Conservation (phyloP, 805 yeast species). For the Blastobotrys parvus region DNA sequence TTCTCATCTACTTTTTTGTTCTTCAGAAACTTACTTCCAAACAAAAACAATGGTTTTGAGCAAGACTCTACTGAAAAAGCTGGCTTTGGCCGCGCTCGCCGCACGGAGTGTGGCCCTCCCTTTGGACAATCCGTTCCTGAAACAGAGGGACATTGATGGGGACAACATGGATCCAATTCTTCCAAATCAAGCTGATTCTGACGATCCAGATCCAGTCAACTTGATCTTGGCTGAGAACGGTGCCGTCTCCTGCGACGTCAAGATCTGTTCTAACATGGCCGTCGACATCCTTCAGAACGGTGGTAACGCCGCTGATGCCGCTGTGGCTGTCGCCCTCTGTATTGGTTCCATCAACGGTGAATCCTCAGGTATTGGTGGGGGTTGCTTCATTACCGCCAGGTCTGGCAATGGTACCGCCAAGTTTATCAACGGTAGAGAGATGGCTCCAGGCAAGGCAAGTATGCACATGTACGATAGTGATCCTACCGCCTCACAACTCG, state of each 20-base stretch:
- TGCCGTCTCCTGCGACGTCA: constrained; percentile 62
- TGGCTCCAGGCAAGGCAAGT: constrained; percentile 61
- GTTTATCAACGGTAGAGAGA: constrained; percentile 79
- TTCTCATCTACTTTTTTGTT: no score
- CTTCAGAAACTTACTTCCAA: no score
- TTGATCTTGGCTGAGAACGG: constrained; percentile 12
- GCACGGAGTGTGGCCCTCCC: no score
- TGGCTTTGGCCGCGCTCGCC: no score
- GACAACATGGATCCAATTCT: not conserved
- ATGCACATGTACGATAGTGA: constrained; percentile 54
- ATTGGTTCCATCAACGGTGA: constrained; percentile 77
- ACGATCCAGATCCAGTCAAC: no score
- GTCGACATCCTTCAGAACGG: constrained; percentile 39
- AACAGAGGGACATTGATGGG: no score
- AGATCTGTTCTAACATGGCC: constrained; percentile 56
- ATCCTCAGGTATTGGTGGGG: constrained; percentile 91
- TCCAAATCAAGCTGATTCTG: no score
- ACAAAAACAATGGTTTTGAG: no score
- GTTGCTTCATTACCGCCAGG: constrained; percentile 59
- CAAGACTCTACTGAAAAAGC: no score
- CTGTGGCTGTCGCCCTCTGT: constrained; percentile 80
- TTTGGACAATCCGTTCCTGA: no score
- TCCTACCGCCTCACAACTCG: constrained; percentile 54
- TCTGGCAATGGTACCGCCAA: constrained; percentile 40
- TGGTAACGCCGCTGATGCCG: constrained; percentile 91